phyloP scores from a whole-genome alignment of 805 yeast genomes.

The Ogataea salicorniae region DNA sequence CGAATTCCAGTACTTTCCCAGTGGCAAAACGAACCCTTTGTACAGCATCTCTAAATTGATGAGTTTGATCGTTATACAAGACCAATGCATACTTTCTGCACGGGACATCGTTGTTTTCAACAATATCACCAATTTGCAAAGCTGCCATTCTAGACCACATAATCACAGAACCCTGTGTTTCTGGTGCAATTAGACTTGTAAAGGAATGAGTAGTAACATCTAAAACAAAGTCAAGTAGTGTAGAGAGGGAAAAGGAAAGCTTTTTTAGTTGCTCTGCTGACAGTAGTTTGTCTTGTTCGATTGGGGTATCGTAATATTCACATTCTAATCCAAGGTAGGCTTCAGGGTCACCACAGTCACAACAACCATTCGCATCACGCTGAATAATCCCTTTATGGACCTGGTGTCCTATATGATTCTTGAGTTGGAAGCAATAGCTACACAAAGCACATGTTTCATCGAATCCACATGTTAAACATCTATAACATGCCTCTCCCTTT shows the following conservation, averaged over 20 bases:
- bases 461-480: conserved; percentile 69
- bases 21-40: conserved; percentile 62
- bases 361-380: conserved; percentile 68
- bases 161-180: conserved; percentile 17
- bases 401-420: conserved; percentile 67
- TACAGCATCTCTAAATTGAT: conserved; percentile 70
- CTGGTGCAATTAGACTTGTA: conserved; percentile 30
- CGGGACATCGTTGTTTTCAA: conserved; percentile 35
- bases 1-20: conserved; percentile 57
- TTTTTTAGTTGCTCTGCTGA: not conserved
- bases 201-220: conserved; percentile 54
- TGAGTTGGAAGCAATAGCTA: conserved; percentile 64
- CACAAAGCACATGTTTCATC: conserved; percentile 87
- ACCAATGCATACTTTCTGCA: conserved; percentile 46
- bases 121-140: conserved; percentile 36
- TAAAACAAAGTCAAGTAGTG: conserved; percentile 51
- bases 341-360: conserved; percentile 88
- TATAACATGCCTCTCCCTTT: conserved; percentile 76
- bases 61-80: conserved; percentile 74
- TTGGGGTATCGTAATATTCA: conserved; percentile 26
- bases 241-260: conserved; percentile 35
- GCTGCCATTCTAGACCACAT: conserved; percentile 24
- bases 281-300: conserved; percentile 1
- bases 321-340: conserved; percentile 67
- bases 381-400: conserved; percentile 59